A percentile compares a stretch with the other conserved stretches of the same genome.
Conservation (phyloP, 768 basidiomycete species). For the Suillus paluster region DNA sequence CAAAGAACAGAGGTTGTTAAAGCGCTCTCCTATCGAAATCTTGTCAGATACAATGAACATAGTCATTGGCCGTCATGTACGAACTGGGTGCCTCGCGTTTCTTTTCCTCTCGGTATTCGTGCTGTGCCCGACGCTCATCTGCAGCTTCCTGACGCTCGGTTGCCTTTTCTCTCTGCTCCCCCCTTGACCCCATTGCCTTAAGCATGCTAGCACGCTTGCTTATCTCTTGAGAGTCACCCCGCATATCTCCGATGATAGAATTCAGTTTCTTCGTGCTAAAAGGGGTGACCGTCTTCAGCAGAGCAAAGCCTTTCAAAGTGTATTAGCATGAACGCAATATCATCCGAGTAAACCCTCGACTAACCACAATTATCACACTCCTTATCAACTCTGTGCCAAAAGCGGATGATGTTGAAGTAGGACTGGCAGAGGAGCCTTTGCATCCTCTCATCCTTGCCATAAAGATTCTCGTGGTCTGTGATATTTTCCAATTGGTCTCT, state of each 20-base stretch:
- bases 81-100: neutral
- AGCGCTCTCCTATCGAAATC: neutral
- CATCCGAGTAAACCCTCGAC: neutral
- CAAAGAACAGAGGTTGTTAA: neutral
- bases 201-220: neutral
- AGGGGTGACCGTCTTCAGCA: neutral
- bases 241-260: neutral
- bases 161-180: neutral
- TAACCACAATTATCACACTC: conserved; percentile 19
- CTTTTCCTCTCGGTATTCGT: neutral
- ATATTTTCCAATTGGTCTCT: conserved; percentile 18
- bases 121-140: neutral
- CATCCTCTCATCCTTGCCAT: conserved; percentile 17
- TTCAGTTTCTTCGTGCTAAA: conserved; percentile 1
- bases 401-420: conserved; percentile 27
- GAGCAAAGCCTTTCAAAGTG: neutral
- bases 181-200: neutral
- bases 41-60: neutral
- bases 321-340: neutral
- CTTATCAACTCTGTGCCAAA: conserved; percentile 28
- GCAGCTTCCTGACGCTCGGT: neutral
- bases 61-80: neutral
- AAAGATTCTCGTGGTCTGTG: conserved; percentile 18
- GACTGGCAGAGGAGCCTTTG: conserved; percentile 19
- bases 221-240: neutral